Evolutionary conservation across 2,329 filamentous ascomycete species (phyloP).

Genomic region (Pseudogymnoascus verrucosus): DNA sequence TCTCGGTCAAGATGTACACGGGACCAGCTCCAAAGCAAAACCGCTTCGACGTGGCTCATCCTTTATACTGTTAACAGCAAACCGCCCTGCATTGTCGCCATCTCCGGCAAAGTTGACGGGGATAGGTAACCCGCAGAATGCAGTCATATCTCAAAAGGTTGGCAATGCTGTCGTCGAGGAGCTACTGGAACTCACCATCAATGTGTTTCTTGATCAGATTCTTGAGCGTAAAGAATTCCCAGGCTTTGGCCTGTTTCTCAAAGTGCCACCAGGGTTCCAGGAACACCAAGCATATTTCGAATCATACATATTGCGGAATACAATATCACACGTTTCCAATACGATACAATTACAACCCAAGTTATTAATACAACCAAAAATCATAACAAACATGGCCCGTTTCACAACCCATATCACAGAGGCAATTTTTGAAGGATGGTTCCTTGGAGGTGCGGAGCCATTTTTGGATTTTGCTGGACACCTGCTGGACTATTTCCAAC

Average conservation of each 20-base stretch:
- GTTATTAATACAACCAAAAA: conserved; percentile 68
- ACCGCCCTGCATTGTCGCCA: conserved; percentile 50
- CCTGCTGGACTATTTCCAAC: conserved; percentile 80
- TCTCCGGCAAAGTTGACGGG: conserved; percentile 57
- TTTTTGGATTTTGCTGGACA: conserved; percentile 81
- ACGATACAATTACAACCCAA: conserved; percentile 64
- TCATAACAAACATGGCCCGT: conserved; percentile 78
- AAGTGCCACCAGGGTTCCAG: conserved; percentile 84
- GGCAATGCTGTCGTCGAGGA: conserved; percentile 67
- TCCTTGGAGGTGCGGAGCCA: conserved; percentile 76
- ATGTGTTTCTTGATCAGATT: conserved; percentile 78
- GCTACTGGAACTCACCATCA: conserved; percentile 68
- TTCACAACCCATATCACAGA: conserved; percentile 77
- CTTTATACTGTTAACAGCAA: conserved; percentile 75
- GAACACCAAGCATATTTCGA: conserved; percentile 95
- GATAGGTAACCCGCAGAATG: conserved; percentile 51
- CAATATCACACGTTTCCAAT: conserved; percentile 62
- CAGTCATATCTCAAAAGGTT: conserved; percentile 41
- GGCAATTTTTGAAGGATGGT: conserved; percentile 93
- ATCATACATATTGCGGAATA: conserved; percentile 73
- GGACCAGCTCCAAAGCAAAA: conserved; percentile 41
- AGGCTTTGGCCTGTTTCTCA: conserved; percentile 76
- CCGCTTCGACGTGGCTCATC: conserved; percentile 76
- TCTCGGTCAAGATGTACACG: conserved; percentile 35
- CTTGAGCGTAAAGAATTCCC: conserved; percentile 82